Evolutionary conservation across 1,284 basidiomycete genomes (phyloP), one percentile per base, ranked within the genome.

Genomic region (Tremellales sp.): DNA sequence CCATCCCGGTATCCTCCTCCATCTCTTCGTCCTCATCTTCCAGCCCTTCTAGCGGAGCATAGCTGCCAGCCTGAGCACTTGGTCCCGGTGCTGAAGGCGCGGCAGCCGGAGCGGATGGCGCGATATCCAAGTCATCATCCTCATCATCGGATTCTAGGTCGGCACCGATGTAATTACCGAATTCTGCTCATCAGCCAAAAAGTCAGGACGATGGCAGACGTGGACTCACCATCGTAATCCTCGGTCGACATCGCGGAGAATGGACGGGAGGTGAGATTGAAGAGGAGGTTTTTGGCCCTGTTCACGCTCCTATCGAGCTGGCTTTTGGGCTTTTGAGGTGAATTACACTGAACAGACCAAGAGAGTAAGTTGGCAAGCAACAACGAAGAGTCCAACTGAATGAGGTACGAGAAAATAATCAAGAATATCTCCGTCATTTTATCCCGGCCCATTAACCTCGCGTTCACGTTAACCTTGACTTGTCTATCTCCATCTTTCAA

Each of bases 91-190:
- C 64, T 0, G 68, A 56, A 13, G 60, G 54, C 7, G 51, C 61
- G 0, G 54, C 36, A 3, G 48, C 45, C 12, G 57, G 43, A n/a
- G 56, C 43, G 12, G 58, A 51, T 10, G 53, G 52, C 29, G 48
- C 57, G 40, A 67, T 56, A 25, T 68, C 67, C 22, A 67, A 49
- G 45, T 70, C 71, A 36, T 64, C 72, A n/a, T 76, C 89, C 8
- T 31, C 29, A 37, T 88, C 86, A 70, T 91, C 90, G 29, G 89
- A 92, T 62, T 89, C 89, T 47, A 93, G 78, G 78, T 92, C 90
- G 35, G 84, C 89, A 56, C 91, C 91, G 67, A 94, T 91, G 75
- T 93, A 94, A 80, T 94, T 94, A 61, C 91, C 91, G 67, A 96
- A 94, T 78, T 77, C 70, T 69, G 51, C 13, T 29, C 0, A 37